Base-by-base conservation (phyloP, 148 eudicot species). In the Rhododendron williamsianum region DNA sequence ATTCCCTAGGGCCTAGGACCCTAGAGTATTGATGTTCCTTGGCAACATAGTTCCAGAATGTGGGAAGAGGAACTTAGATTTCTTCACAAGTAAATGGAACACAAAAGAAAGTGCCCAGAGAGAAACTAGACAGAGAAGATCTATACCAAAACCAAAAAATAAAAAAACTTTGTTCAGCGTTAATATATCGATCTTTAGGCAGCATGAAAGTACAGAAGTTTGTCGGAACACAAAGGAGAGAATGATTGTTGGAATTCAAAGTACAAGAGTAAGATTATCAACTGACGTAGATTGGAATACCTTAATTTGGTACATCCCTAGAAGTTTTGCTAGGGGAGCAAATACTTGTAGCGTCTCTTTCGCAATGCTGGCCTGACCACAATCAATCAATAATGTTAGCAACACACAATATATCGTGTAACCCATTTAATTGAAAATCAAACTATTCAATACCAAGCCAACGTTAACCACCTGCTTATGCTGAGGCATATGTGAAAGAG, bases 221-320 rank as follows among this genome's bases (percentile, higher is more conserved):
- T 10, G 30, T 63, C 27, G 4, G 30, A 23, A n/a, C 33, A n/a
- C 73, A 67, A 67, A 67, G 73, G 73, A 67, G 1, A 25, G 33
- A 67, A 67, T 67, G 33, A 67, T 8, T 9, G 82, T 65, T 35
- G 30, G 74, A 79, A 69, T n/a, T 85, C 78, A 18, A 84, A 78
- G 74, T 35, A 49, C 65, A 71, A 81, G 48, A 25, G 65, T 52
- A 58, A 33, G 25, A 71, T 6, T 36, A 71, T 60, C 78, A 51
- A 23, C 25, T 83, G 36, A 79, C 86, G 76, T 41, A 63, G 73
- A 81, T 54, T 48, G 30, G 78, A 19, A 79, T 88, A 97, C 99
- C 98, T 97, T 97, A 81, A 97, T 97, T 92, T 93, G 94, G 91
- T 97, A 95, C 95, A 97, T 97, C 54, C 99, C 99, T 41, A 97